Base-by-base conservation (phyloP, 495 filamentous ascomycete species). In the Pseudoneurospora amorphoporcata region DNA sequence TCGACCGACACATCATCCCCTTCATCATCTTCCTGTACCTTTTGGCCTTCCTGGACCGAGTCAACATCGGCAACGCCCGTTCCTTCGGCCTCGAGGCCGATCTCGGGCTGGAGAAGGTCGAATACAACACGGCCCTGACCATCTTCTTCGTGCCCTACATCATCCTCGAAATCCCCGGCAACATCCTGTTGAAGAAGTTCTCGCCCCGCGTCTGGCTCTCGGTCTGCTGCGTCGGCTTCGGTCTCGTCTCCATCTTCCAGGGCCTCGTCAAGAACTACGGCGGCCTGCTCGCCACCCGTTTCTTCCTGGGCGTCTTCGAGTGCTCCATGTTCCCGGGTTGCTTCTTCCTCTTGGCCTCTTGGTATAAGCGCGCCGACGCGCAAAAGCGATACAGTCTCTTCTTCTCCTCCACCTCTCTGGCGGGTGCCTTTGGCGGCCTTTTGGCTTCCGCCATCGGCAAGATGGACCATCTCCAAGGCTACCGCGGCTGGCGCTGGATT, bases 91-190 rank as follows among this genome's bases (percentile, higher is more conserved):
- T 95, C n/a, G 85, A 85, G 69, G 75, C 83, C 12, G 91, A 96
- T 45, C 81, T 95, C 14, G 45, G 84, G 19, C 85, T 97, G 29
- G 85, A 86, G 2, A 69, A 37, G 4, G 69, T 68, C 14, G 87
- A 92, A 76, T 94, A 90, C 81, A 95, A 95, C 81, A 91, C 87
- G 16, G 92, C 91, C 0, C 82, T 97, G 72, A 89, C 89, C 32
- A 95, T 97, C 75, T 97, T 98, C 86, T 99, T 97, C 82, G 89
- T 98, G 0, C 94, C 95, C 0, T 98, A 97, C 78, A 87, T 97
- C 74, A 74, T 95, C 68, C 91, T 91, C 75, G 94, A 92, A 79
- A 95, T 98, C 69, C 95, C 95, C 3, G 93, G 91, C 69, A 98
- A 98, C 77, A 88, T 97, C 70, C 77, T 96, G 19, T 83, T 98